These are phyloP conservation scores for Hypomontagnella submonticulosa DNA, from an alignment of 495 filamentous ascomycete species.

Conservation along the genomic window DNA sequence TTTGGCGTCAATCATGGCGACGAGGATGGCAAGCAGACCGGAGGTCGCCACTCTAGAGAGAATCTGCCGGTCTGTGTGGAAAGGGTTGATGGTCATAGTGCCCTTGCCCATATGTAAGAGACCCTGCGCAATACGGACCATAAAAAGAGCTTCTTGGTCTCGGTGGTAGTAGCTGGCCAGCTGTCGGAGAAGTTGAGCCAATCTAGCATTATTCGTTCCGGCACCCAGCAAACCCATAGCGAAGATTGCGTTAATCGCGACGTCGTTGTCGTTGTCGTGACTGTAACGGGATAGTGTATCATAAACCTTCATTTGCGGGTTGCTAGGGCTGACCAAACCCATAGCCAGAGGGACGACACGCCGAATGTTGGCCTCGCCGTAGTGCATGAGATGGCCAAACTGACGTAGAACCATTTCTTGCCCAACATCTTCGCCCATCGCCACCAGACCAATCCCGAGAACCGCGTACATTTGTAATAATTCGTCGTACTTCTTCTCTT, in stretches of 20 bases:
- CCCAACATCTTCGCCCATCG: constrained; percentile 98
- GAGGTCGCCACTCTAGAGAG: constrained; percentile 91
- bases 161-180: constrained; percentile 98
- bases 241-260: constrained; percentile 98
- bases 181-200: constrained; percentile 93
- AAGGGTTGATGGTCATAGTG: constrained; percentile 92
- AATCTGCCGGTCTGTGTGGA: constrained; percentile 97
- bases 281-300: constrained; percentile 98
- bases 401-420: constrained; percentile 98
- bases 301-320: constrained; percentile 99
- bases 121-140: constrained; percentile 98
- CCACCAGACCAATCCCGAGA: constrained; percentile 89
- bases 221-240: constrained; percentile 98
- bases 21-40: constrained; percentile 87
- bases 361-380: constrained; percentile 95
- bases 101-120: constrained; percentile 99
- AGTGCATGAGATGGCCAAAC: constrained; percentile 99
- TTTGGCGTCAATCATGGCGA: constrained; percentile 94
- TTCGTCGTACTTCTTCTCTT: constrained; percentile 92
- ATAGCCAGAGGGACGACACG: constrained; percentile 97
- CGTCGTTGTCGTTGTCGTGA: constrained; percentile 99
- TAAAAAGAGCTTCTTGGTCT: constrained; percentile 94
- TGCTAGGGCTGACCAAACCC: constrained; percentile 95
- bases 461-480: constrained; percentile 95
- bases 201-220: constrained; percentile 96